These are phyloP conservation scores for Cladosporium sp. DNA, from an alignment of 2,329 filamentous ascomycete species.

Conservation along the genomic window DNA sequence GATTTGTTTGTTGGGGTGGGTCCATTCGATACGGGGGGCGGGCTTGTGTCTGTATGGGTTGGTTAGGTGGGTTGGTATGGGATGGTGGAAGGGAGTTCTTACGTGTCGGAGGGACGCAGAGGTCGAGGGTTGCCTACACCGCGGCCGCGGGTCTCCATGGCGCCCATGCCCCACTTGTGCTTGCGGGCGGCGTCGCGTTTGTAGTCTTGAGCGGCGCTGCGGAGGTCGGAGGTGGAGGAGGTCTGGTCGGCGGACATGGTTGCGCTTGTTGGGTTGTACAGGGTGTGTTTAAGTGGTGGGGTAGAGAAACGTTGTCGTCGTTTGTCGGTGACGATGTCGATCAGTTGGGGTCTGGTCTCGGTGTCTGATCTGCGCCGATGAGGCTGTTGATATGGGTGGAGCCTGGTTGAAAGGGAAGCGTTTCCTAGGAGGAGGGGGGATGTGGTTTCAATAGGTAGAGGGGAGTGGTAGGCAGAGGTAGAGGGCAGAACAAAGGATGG, in stretches of 20 bases:
- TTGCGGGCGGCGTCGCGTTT: conserved; percentile 45
- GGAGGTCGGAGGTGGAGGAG: conserved; percentile 47
- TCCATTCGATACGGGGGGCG: conserved; percentile 18
- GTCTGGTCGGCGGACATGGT: conserved; percentile 42
- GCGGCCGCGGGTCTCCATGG: conserved; percentile 23
- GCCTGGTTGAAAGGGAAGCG: not conserved
- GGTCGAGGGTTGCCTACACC: conserved; percentile 28
- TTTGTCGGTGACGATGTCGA: not conserved
- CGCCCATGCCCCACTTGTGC: conserved; percentile 46
- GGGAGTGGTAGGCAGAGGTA: not conserved
- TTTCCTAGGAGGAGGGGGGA: conserved; percentile 1
- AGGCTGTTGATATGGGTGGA: not conserved
- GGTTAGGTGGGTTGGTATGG: not conserved
- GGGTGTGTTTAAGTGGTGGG: not conserved
- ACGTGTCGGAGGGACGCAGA: conserved; percentile 29
- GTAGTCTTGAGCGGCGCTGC: conserved; percentile 47
- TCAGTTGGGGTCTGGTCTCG: not conserved
- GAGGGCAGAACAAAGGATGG: conserved; percentile 4
- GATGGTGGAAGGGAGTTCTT: conserved; percentile 13
- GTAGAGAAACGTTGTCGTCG: not conserved
- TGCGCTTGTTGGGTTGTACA: not conserved
- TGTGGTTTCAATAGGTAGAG: not conserved
- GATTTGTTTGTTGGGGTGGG: not conserved
- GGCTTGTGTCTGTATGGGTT: conserved; percentile 4
- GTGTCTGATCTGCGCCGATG: conserved; percentile 1